Evolutionary conservation across 106 monocot species (phyloP).

Genomic region (Hemerocallis citrina): DNA sequence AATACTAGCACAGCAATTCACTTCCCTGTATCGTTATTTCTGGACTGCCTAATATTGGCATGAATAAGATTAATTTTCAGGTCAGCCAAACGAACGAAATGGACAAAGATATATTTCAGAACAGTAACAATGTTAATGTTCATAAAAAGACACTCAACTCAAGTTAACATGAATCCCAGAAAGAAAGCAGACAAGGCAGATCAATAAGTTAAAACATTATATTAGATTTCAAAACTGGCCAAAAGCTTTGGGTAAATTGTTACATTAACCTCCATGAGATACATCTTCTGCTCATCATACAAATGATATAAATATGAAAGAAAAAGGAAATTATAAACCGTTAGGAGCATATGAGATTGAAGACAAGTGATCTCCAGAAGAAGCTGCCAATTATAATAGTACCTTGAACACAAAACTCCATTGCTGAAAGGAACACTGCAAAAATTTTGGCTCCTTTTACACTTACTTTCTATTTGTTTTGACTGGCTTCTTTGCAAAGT

Average conservation of each 20-base stretch:
- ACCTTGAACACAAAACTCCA: not conserved
- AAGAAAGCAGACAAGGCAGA: too few relatives aligned
- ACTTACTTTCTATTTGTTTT: not conserved
- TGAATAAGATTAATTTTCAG: too few relatives aligned
- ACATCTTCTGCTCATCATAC: not conserved
- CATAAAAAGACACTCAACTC: too few relatives aligned
- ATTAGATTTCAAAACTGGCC: not conserved
- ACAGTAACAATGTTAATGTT: too few relatives aligned
- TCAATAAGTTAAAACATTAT: not conserved
- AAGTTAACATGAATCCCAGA: too few relatives aligned
- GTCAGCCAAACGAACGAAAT: too few relatives aligned
- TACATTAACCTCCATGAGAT: not conserved
- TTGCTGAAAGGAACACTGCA: constrained; percentile 39
- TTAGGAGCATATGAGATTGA: not conserved
- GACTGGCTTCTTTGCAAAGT: not conserved
- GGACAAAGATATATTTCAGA: too few relatives aligned
- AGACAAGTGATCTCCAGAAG: not conserved
- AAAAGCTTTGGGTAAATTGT: not conserved
- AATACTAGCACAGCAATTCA: too few relatives aligned
- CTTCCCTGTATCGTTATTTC: too few relatives aligned
- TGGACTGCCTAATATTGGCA: too few relatives aligned
- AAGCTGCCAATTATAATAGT: not conserved
- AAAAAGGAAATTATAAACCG: not conserved
- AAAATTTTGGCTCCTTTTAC: constrained; percentile 41
- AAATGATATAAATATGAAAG: not conserved